Base-by-base conservation (phyloP, 139 green algal genomes). In the Cymbomonas tetramitiformis region DNA sequence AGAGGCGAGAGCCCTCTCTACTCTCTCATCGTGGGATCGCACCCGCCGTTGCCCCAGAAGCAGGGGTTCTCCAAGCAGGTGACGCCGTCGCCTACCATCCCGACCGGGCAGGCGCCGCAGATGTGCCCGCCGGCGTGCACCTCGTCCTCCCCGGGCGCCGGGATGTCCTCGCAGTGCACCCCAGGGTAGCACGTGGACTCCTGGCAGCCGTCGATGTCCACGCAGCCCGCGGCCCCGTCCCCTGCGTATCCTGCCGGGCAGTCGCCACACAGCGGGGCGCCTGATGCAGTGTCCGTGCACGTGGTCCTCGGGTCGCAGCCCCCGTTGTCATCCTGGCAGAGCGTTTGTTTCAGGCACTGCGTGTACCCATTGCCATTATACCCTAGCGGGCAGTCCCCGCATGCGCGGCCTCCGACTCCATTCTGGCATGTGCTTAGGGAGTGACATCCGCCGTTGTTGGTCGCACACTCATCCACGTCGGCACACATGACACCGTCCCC, bases 381-480 rank as follows among this genome's bases (percentile, higher is more conserved):
- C 4, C 51, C 51, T 4, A 18, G n/a, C 30, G 51, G 51, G 51
- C 51, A 58, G 9, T 31, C 28, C 31, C 51, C 26, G 32, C 51
- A 58, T 4, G 51, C 46, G 8, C 48, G 24, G 9, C 10, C 48
- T 7, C 48, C 48, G 5, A 9, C 5, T 18, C 5, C 46, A 33
- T 58, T 58, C 4, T 31, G 29, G 51, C 51, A 58, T n/a, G 30
- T 58, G 18, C n/a, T 46, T 10, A 58, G 51, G 25, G 28, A 10
- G 21, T 58, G 31, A 21, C 51, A 58, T 15, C 48, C 19, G 8
- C 29, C 29, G 15, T 58, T 58, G 4, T 8, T 21, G n/a, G 30
- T 58, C n/a, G 4, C 21, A 33, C 51, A 58, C 32, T 47, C 29
- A 21, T 58, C 15, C 6, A 24, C 9, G 29, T 58, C 51, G 4